Evolutionary conservation across 1,139 yeast species (phyloP), one percentile per base, ranked within the genome.

Genomic region (Maudiozyma humilis): DNA sequence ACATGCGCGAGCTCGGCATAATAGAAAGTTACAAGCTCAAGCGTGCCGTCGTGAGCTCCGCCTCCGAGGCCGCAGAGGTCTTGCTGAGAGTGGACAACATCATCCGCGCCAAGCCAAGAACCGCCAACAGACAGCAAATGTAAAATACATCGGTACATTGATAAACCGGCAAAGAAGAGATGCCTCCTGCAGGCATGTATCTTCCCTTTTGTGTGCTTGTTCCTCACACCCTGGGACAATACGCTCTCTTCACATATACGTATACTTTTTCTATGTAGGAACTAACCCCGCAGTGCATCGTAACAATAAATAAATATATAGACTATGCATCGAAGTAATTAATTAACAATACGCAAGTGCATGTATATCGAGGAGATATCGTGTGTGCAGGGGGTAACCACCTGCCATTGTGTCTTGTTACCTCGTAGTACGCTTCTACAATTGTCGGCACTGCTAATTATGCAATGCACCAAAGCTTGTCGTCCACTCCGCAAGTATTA

Each of bases 41-140:
- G 68, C 75, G 79, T 51, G 95, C 97, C 1, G 98, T 93, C 27
- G 97, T 91, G n/a, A 78, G 89, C 10, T 82, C 94, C 44, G 98
- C 98, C 6, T 75, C 96, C 16, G 98, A 91, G 69, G 98, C 98
- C 34, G 95, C 97, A 4, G 97, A 91, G 68, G 91, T 93, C 44
- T 74, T 91, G 53, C 72, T 91, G 57, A 78, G 98, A 63, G 98
- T 91, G 36, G 98, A 93, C 64, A 89, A 91, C 65, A 91, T 91
- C 53, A 86, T 93, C 53, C 81, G 95, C 58, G 97, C 98, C 32
- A 89, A 87, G 64, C 98, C 98, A 50, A 78, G 98, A 68, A 89
- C 97, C 40, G 96, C 97, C 38, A 91, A 85, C 68, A 79, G 98
- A 71, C 56, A 56, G 40, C 54, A 51, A 36, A 55, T 58, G 63